Evolutionary conservation across 805 yeast genomes (phyloP).

Genomic region (Soucietia sequanensis): DNA sequence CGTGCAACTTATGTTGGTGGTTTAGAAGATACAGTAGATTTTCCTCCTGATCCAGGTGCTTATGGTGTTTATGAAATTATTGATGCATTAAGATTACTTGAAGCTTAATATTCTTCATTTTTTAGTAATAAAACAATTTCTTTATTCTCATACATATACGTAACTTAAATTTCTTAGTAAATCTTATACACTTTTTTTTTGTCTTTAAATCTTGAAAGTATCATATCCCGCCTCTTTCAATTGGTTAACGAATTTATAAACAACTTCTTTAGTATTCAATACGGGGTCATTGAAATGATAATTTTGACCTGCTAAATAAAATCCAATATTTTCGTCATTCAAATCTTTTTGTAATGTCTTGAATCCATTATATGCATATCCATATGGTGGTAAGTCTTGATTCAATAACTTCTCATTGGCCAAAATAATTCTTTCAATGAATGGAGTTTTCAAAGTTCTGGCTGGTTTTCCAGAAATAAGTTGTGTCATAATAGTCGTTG

Average conservation of each 20-base stretch:
- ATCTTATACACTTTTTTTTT: no score
- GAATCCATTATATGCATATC: slow-evolving; percentile 31
- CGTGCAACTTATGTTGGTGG: slow-evolving; percentile 39
- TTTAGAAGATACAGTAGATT: slow-evolving; percentile 18
- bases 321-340: slow-evolving; percentile 17
- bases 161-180: no score
- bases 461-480: slow-evolving; percentile 41
- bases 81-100: slow-evolving; percentile 15
- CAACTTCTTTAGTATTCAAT: slow-evolving; percentile 19
- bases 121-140: no score
- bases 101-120: no score
- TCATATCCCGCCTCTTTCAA: slow-evolving; percentile 5
- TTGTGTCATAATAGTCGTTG: slow-evolving; percentile 28
- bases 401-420: slow-evolving; percentile 3
- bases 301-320: slow-evolving; percentile 37
- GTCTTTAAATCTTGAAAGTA: not conserved
- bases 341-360: slow-evolving; percentile 17
- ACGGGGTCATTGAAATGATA: slow-evolving; percentile 20
- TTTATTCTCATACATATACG: no score
- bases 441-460: slow-evolving; percentile 35
- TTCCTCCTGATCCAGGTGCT: slow-evolving; percentile 44
- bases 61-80: slow-evolving; percentile 36
- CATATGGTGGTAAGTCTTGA: slow-evolving; percentile 32
- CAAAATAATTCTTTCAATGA: slow-evolving; percentile 21
- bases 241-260: slow-evolving; percentile 20